phyloP scores from a whole-genome alignment of 805 yeast species.

The Cyberlindnera xylosilytica region DNA sequence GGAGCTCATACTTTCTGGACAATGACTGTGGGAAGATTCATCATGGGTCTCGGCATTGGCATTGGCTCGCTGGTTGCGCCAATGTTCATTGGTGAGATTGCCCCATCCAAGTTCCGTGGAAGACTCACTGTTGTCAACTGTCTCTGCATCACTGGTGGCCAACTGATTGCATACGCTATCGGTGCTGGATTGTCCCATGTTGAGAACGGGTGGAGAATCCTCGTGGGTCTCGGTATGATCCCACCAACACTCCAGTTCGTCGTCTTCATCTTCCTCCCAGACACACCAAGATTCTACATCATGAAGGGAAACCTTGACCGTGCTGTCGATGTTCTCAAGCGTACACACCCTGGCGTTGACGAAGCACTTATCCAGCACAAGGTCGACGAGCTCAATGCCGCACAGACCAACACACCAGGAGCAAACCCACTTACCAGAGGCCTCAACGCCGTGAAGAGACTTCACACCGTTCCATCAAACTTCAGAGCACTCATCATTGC shows the following conservation, averaged over 20 bases:
- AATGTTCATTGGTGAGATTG: conserved; percentile 83
- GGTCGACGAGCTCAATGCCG: conserved; percentile 56
- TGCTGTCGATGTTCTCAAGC: conserved; percentile 65
- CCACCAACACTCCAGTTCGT: conserved; percentile 79
- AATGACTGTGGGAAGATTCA: conserved; percentile 78
- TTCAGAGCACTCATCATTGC: conserved; percentile 85
- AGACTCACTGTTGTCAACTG: conserved; percentile 85
- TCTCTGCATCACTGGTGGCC: conserved; percentile 90
- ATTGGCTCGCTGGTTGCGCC: conserved; percentile 92
- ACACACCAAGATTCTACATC: conserved; percentile 87
- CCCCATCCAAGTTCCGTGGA: conserved; percentile 89
- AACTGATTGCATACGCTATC: conserved; percentile 86
- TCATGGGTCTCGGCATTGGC: conserved; percentile 94
- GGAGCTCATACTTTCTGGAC: conserved; percentile 79
- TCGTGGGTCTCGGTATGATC: conserved; percentile 84
- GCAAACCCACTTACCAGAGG: conserved; percentile 43
- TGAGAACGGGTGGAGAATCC: conserved; percentile 85
- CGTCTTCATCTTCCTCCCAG: conserved; percentile 83
- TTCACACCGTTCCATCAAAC: conserved; percentile 71
- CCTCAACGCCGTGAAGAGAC: conserved; percentile 56
- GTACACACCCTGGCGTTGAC: conserved; percentile 59
- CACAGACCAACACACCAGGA: conserved; percentile 45
- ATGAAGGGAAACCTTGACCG: conserved; percentile 59
- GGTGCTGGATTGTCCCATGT: conserved; percentile 81
- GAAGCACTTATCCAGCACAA: conserved; percentile 61